phyloP scores from a whole-genome alignment of 345 rosid species.

The Diplotaxis tenuifolia region DNA sequence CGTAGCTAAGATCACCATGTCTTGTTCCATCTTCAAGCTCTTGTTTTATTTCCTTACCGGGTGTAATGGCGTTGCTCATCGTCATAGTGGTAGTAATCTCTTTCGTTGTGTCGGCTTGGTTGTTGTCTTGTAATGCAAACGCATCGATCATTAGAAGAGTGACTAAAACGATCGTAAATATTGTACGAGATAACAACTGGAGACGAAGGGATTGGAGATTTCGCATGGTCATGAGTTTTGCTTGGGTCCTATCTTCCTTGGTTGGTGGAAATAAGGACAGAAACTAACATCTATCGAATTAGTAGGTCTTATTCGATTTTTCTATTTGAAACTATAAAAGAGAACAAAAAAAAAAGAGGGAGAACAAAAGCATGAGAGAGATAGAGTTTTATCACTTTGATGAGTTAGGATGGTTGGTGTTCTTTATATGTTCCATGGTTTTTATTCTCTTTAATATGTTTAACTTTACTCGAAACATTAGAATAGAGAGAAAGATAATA shows the following conservation, averaged over 20 bases:
- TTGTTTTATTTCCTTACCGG: constrained; percentile 16
- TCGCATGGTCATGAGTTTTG: constrained; percentile 24
- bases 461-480: constrained; percentile 31
- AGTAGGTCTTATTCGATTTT: constrained; percentile 19
- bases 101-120: constrained; percentile 13
- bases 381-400: constrained; percentile 30
- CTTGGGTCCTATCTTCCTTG: constrained; percentile 12
- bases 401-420: constrained; percentile 35
- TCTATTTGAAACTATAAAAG: constrained; percentile 16
- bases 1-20: constrained; percentile 46
- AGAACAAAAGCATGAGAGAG: constrained; percentile 29
- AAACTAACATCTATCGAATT: constrained; percentile 11
- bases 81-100: background rate
- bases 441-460: constrained; percentile 30
- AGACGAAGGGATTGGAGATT: constrained; percentile 24
- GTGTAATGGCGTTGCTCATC: constrained; percentile 15
- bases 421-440: constrained; percentile 35
- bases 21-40: constrained; percentile 27
- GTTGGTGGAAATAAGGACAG: constrained; percentile 20
- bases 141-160: constrained; percentile 30
- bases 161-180: constrained; percentile 26
- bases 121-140: constrained; percentile 29
- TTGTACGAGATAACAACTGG: constrained; percentile 15
- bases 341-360: constrained; percentile 26
- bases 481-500: constrained; percentile 9